A percentile compares a stretch with the other conserved stretches of the same genome.
phyloP scores from a whole-genome alignment of 2,329 filamentous ascomycete species.

The Colletotrichum sidae region DNA sequence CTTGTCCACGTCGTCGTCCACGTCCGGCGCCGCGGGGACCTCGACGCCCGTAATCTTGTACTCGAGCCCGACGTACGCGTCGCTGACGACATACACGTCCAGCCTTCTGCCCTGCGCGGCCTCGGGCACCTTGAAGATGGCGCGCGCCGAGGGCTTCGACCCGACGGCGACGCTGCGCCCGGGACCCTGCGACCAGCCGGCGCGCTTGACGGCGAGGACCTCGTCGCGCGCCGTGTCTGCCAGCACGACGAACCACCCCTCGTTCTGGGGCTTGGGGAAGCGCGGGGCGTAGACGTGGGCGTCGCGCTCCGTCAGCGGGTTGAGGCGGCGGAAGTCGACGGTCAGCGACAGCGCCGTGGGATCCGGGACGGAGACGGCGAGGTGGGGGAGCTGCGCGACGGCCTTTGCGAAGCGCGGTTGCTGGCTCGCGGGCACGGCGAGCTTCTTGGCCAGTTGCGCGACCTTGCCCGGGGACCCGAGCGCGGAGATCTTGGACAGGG shows the following conservation, averaged over 20 bases:
- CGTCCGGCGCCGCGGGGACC: slow-evolving; percentile 61
- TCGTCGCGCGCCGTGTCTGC: slow-evolving; percentile 77
- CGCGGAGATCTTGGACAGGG: slow-evolving; percentile 56
- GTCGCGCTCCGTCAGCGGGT: slow-evolving; percentile 72
- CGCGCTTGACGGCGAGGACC: slow-evolving; percentile 85
- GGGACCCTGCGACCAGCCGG: slow-evolving; percentile 71
- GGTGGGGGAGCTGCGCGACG: slow-evolving; percentile 74
- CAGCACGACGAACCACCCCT: slow-evolving; percentile 91
- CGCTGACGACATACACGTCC: slow-evolving; percentile 83
- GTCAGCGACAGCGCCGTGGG: slow-evolving; percentile 73
- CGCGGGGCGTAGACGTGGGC: slow-evolving; percentile 85
- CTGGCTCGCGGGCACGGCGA: slow-evolving; percentile 60
- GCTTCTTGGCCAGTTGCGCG: slow-evolving; percentile 59
- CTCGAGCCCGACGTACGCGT: slow-evolving; percentile 85
- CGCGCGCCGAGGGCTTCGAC: slow-evolving; percentile 62
- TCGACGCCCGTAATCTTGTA: slow-evolving; percentile 61
- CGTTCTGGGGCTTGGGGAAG: slow-evolving; percentile 94
- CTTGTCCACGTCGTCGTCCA: slow-evolving; percentile 60
- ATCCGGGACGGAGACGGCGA: slow-evolving; percentile 71
- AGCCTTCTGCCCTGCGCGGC: slow-evolving; percentile 67
- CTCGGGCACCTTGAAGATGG: slow-evolving; percentile 71
- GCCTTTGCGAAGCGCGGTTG: slow-evolving; percentile 67
- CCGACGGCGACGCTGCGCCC: slow-evolving; percentile 50
- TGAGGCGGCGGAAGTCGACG: slow-evolving; percentile 74
- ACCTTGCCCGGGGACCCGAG: slow-evolving; percentile 48